A percentile compares a stretch with the other conserved stretches of the same genome.
These are phyloP conservation scores for Rhodotorula paludigena DNA, from an alignment of 768 basidiomycete genomes.

Conservation along the genomic window DNA sequence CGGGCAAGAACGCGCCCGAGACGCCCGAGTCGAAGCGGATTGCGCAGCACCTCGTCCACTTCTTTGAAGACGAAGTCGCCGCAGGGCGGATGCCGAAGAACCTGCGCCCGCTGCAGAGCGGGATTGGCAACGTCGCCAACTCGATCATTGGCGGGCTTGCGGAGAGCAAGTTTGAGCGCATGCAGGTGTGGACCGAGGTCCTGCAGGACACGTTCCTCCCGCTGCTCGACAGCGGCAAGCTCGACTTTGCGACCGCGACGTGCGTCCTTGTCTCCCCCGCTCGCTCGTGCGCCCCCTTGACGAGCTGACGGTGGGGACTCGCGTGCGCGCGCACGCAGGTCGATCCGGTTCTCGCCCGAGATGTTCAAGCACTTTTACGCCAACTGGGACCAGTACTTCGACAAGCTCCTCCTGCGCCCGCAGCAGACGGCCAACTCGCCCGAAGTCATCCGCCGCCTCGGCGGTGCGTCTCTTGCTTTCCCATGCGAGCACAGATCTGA, in stretches of 20 bases:
- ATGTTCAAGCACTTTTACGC: slow-evolving; percentile 37
- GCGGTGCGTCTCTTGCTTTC: slow-evolving; percentile 20
- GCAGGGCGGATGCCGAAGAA: slow-evolving; percentile 41
- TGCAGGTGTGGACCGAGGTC: slow-evolving; percentile 43
- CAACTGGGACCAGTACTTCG: slow-evolving; percentile 39
- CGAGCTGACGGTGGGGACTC: not conserved
- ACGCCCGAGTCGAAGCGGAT: slow-evolving; percentile 36
- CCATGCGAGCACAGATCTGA: no score
- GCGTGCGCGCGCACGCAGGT: no score
- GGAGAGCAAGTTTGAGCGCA: slow-evolving; percentile 37
- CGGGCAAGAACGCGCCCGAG: slow-evolving; percentile 41
- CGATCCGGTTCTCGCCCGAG: slow-evolving; percentile 44
- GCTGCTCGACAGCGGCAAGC: slow-evolving; percentile 47
- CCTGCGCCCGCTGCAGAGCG: slow-evolving; percentile 43
- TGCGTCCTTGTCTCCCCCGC: not conserved
- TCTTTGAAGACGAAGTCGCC: slow-evolving; percentile 42
- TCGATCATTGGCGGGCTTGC: slow-evolving; percentile 41
- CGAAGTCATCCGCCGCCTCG: slow-evolving; percentile 45
- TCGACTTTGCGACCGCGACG: slow-evolving; percentile 49
- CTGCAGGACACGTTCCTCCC: slow-evolving; percentile 46
- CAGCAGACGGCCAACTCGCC: slow-evolving; percentile 44
- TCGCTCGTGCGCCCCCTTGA: no score
- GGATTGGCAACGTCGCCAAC: slow-evolving; percentile 45
- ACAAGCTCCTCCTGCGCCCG: slow-evolving; percentile 41
- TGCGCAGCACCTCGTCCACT: slow-evolving; percentile 42